Base-by-base conservation (phyloP, 2,329 filamentous ascomycete species). In the Xylaria sp. region DNA sequence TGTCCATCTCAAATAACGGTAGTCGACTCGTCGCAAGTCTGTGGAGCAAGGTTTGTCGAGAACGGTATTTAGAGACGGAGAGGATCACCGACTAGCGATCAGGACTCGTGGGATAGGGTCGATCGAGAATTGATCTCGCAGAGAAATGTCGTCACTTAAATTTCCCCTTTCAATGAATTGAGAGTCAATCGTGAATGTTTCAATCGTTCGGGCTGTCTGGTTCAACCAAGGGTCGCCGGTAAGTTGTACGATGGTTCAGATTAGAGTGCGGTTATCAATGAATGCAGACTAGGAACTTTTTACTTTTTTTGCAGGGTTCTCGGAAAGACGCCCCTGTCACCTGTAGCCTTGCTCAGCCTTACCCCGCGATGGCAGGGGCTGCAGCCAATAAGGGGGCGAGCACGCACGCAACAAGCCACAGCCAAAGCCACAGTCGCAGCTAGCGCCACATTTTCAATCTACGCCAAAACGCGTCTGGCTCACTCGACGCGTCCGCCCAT, bases 381-480 rank as follows among this genome's bases (percentile, higher is more conserved):
- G 2, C 11, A 25, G 2, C 69, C 69, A 72, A 70, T 72, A 35
- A 40, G 11, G 33, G 21, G 17, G 3, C 2, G 29, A 13, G 8
- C 1, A 17, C 2, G 17, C 3, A n/a, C 7, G 1, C 10, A 10
- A 8, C 17, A 25, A 33, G 40, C 48, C 21, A 52, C n/a, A n/a
- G 11, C n/a, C 21, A 31, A 29, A 61, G 62, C 60, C 62, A 68
- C 52, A 59, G 29, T 8, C 23, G 10, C n/a, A 44, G 49, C 53
- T 49, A 15, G 17, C 58, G 65, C 68, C 70, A 69, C 68, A 67
- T 25, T 58, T 58, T 67, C 72, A 70, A 72, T 76, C 72, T 71
- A 76, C 73, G 70, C 74, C 72, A 74, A 72, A 73, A 74, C 73
- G 73, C 74, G 74, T 74, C 58, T 58, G 31, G 23, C 60, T 38